Evolutionary conservation across 257 asterid species (phyloP).

Genomic region (Thymus mandschuricus): DNA sequence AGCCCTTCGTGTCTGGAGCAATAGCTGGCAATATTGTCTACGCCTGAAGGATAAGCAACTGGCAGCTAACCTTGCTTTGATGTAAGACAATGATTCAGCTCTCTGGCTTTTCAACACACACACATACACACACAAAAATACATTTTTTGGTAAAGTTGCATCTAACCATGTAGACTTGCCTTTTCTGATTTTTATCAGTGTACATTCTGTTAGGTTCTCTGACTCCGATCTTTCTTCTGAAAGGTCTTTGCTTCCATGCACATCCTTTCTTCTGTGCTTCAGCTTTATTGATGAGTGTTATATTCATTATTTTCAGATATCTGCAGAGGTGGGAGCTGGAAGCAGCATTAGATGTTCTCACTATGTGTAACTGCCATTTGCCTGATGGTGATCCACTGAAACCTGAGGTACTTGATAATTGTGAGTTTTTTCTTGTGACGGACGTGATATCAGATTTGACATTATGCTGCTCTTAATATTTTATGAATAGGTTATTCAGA

Average conservation of each 20-base stretch:
- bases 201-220: conserved; percentile 23
- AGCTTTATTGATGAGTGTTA: conserved; percentile 18
- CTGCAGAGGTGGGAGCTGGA: conserved; percentile 87
- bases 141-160: conserved; percentile 18
- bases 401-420: conserved; percentile 55
- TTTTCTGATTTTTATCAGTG: conserved; percentile 18
- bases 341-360: conserved; percentile 93
- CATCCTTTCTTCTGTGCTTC: conserved; percentile 16
- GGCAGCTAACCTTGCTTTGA: conserved; percentile 89
- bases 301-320: conserved; percentile 55
- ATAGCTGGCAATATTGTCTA: conserved; percentile 94
- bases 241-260: conserved; percentile 20
- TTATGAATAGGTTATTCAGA: conserved; percentile 65
- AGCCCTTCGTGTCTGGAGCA: conserved; percentile 68
- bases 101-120: conserved; percentile 25
- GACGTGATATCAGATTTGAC: conserved; percentile 27
- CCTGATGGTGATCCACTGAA: conserved; percentile 66
- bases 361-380: conserved; percentile 95
- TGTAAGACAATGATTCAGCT: conserved; percentile 55
- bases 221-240: neutral
- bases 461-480: conserved; percentile 14
- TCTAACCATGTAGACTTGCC: conserved; percentile 12
- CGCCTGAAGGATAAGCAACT: conserved; percentile 83
- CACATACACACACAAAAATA: neutral
- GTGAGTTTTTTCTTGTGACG: conserved; percentile 28